Conservation (phyloP, 2,329 filamentous ascomycete genomes). For the Arthrobotrys pseudoclavata region DNA sequence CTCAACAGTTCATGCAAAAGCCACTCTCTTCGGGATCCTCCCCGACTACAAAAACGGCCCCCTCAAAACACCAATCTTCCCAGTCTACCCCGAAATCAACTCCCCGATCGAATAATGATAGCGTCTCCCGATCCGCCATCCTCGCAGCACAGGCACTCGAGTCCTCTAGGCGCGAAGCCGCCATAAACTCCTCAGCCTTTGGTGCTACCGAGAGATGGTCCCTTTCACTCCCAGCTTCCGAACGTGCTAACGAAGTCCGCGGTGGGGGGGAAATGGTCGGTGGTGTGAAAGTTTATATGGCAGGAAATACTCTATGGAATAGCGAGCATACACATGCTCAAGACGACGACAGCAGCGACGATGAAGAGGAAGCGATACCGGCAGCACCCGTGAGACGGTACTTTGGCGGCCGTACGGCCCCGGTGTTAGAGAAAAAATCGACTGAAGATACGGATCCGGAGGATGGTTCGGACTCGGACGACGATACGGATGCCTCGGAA, state of each 20-base stretch:
- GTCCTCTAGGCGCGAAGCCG: constrained; percentile 41
- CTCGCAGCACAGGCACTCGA: constrained; percentile 37
- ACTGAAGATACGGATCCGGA: not conserved
- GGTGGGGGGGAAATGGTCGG: constrained; percentile 47
- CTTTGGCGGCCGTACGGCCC: constrained; percentile 47
- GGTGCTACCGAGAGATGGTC: constrained; percentile 44
- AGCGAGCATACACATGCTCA: not conserved
- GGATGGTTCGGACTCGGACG: constrained; percentile 2
- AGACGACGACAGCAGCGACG: not conserved
- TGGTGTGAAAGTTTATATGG: constrained; percentile 29
- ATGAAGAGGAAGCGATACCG: not conserved
- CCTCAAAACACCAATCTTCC: not conserved
- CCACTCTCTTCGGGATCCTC: constrained; percentile 23
- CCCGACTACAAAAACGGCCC: not conserved
- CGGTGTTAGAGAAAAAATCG: constrained; percentile 23
- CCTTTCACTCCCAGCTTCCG: constrained; percentile 22
- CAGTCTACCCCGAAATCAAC: constrained; percentile 15
- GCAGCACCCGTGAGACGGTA: constrained; percentile 23
- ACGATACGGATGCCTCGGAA: constrained; percentile 24
- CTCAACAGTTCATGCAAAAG: constrained; percentile 55
- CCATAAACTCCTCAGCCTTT: constrained; percentile 22
- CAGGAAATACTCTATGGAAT: not conserved
- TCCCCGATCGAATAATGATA: not conserved
- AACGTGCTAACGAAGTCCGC: constrained; percentile 23
- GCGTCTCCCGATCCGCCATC: constrained; percentile 43